Evolutionary conservation across 495 filamentous ascomycete genomes (phyloP).

Genomic region (Trichoderma orchidacearum): DNA sequence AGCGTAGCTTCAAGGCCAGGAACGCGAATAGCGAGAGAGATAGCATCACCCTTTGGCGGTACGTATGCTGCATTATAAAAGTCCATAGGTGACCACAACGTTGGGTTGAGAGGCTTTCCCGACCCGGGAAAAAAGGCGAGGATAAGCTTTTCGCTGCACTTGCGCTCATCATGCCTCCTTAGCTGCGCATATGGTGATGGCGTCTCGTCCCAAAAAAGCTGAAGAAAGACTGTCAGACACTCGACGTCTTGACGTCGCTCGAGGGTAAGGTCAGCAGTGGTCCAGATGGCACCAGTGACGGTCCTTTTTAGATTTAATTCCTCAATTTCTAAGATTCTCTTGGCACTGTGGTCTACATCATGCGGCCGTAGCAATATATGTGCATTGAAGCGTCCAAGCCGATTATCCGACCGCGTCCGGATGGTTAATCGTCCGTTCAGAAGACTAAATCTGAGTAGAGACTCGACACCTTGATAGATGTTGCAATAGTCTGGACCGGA

Average conservation of each 20-base stretch:
- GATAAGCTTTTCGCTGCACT: constrained; percentile 9
- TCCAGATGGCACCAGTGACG: not conserved
- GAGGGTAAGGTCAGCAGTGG: not conserved
- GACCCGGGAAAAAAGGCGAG: constrained; percentile 10
- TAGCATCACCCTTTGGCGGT: constrained; percentile 14
- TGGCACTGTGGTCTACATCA: not conserved
- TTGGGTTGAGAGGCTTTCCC: not conserved
- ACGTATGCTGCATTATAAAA: constrained; percentile 31
- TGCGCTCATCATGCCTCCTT: constrained; percentile 7
- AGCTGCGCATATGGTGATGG: constrained; percentile 2
- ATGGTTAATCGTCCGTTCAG: not conserved
- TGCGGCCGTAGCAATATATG: not conserved
- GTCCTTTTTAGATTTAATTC: not conserved
- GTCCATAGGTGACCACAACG: constrained; percentile 19
- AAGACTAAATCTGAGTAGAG: not conserved
- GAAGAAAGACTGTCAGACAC: constrained; percentile 8
- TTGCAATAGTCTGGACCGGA: not conserved
- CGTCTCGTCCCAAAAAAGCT: constrained; percentile 12
- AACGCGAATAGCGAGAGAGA: constrained; percentile 10
- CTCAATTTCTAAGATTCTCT: not conserved
- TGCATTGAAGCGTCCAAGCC: not conserved
- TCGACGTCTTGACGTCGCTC: not conserved
- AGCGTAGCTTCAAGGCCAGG: constrained; percentile 17
- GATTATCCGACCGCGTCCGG: not conserved
- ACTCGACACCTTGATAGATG: not conserved